These are phyloP conservation scores for Carex arenaria DNA, from an alignment of 202 grass and related monocot species.

Conservation along the genomic window DNA sequence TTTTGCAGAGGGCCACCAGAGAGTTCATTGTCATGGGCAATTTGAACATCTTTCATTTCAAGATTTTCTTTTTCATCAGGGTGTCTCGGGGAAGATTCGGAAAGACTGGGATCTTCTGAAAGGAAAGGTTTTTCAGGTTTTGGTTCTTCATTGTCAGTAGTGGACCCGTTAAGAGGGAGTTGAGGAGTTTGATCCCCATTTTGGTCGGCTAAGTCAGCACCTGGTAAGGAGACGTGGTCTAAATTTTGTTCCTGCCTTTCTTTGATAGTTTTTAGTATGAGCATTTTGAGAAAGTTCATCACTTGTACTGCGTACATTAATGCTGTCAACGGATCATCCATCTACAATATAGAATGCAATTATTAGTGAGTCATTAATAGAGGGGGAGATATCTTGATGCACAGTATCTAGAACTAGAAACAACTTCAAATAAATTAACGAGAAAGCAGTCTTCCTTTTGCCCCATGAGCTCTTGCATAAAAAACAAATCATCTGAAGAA, in stretches of 20 bases:
- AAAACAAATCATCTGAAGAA: not conserved
- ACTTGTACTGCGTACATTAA: slow-evolving; percentile 96
- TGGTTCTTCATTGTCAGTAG: slow-evolving; percentile 48
- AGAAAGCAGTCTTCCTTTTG: not conserved
- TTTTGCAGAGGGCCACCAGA: not conserved
- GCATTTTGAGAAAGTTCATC: slow-evolving; percentile 97
- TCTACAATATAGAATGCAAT: slow-evolving; percentile 36
- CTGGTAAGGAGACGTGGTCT: slow-evolving; percentile 32
- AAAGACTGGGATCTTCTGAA: slow-evolving; percentile 24
- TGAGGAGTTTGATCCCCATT: slow-evolving; percentile 58
- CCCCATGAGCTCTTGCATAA: not conserved
- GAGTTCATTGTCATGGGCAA: slow-evolving; percentile 18
- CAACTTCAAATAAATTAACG: not conserved
- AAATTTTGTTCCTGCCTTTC: slow-evolving; percentile 61
- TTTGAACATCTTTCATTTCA: slow-evolving; percentile 32
- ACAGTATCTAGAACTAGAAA: not conserved
- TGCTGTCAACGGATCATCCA: slow-evolving; percentile 93
- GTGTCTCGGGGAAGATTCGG: slow-evolving; percentile 5
- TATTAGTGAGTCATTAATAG: not conserved
- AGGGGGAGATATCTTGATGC: not conserved
- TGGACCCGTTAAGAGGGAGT: slow-evolving; percentile 34
- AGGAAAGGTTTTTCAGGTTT: slow-evolving; percentile 22
- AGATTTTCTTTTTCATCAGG: slow-evolving; percentile 9
- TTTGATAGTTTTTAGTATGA: slow-evolving; percentile 82
- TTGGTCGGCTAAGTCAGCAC: slow-evolving; percentile 60